Evolutionary conservation across 768 basidiomycete species (phyloP), one percentile per base, ranked within the genome.

Genomic region (Boletus reticuloceps): DNA sequence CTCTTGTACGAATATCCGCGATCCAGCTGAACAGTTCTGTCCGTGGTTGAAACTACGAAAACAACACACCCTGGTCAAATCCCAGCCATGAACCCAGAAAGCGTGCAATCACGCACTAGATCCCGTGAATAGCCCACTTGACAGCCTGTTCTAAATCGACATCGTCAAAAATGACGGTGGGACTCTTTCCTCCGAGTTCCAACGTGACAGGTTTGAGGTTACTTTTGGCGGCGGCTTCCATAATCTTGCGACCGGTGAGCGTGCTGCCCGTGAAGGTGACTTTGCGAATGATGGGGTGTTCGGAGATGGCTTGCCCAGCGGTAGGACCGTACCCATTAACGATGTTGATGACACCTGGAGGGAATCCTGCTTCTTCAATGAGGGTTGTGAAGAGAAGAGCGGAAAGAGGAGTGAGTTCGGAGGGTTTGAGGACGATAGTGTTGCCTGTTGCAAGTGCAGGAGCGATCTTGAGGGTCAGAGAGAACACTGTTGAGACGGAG

Each of bases 181-280:
- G 56, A 22, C 56, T 58, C 56, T 58, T 58, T 29, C 56, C 56
- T 3, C 56, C 56, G 16, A 58, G 55, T 37, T 58, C 56, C 22
- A 58, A 37, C 16, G 55, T 58, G 25, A 58, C 54, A 4, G 47
- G 41, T 20, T 58, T 58, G 43, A 57, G 55, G 32, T 58, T 58
- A 11, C 55, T 58, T 19, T 56, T 58, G 22, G 56, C 47, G 12
- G 56, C 41, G 12, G 56, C 56, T 41, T 57, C 55, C 55, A 58
- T 50, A 19, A 58, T 58, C 34, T 58, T 58, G 27, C 56, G 56
- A 31, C 56, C 56, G 1, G 44, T 46, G 22, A 58, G 47, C n/a
- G 56, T 58, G 55, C 43, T 50, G 10, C 56, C 56, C 0, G 56
- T 58, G 55, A 58, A 58, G 25, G 56, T 47, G 7, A 58, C 37